Conservation (phyloP, 192 early-diverging fungal genomes). For the Pecoramyces ruminantium region DNA sequence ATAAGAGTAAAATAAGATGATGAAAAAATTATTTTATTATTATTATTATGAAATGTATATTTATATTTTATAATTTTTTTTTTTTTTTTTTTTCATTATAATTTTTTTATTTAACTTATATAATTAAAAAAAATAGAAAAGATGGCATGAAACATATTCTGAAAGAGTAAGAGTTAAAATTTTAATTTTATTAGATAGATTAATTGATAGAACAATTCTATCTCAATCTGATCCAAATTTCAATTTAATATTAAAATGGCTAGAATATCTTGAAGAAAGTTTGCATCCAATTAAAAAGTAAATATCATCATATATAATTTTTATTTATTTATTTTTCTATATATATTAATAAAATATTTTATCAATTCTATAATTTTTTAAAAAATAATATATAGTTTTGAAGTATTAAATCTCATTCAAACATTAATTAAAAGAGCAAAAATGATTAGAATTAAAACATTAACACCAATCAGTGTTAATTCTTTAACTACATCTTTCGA, state of each 20-base stretch:
- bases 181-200: conserved; percentile 1
- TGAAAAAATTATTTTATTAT: not conserved
- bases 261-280: conserved; percentile 6
- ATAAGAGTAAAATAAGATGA: not conserved
- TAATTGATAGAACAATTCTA: conserved; percentile 1
- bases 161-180: conserved; percentile 5
- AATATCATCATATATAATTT: not conserved
- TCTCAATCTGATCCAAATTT: conserved; percentile 2
- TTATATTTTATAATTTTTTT: too few species aligned
- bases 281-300: conserved; percentile 5
- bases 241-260: not conserved
- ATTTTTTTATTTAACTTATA: too few species aligned
- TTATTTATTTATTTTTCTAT: too few species aligned
- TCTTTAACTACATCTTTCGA: not conserved
- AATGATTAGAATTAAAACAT: not conserved
- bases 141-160: conserved; percentile 4
- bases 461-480: not conserved
- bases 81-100: too few species aligned
- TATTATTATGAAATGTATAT: too few species aligned
- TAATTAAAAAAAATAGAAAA: not conserved
- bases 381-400: not conserved
- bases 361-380: too few species aligned
- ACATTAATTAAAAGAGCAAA: not conserved
- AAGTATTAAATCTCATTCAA: not conserved
- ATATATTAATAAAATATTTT: too few species aligned